Conservation (phyloP, 768 basidiomycete species). For the Boletus vermiculosoides region DNA sequence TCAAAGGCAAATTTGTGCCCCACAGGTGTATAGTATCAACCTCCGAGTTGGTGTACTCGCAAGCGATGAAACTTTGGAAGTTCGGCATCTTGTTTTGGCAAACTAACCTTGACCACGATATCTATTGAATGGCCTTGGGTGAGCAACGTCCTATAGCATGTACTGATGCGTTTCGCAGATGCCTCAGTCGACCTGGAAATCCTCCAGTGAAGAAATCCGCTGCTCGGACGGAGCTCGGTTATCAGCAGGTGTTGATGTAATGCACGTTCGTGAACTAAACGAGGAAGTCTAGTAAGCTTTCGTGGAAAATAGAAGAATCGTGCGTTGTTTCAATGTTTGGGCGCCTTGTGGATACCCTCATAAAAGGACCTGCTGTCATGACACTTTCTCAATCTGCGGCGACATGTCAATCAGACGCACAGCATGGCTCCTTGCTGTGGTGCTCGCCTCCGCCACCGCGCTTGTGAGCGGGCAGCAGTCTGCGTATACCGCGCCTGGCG, state of each 20-base stretch:
- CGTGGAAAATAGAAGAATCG: slow-evolving; percentile 5
- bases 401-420: slow-evolving; percentile 13
- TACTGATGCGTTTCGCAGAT: too few species aligned
- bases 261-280: slow-evolving; percentile 24
- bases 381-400: neutral
- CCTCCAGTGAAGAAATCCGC: neutral
- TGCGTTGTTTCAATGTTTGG: neutral
- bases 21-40: too few species aligned
- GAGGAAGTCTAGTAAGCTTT: neutral
- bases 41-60: neutral
- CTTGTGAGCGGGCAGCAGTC: slow-evolving; percentile 16
- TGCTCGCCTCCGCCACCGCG: slow-evolving; percentile 5
- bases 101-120: too few species aligned
- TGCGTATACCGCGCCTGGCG: slow-evolving; percentile 54
- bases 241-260: neutral
- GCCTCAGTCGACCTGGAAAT: neutral
- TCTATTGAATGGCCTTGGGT: too few species aligned
- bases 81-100: neutral
- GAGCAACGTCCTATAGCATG: too few species aligned
- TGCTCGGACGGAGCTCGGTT: neutral
- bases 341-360: neutral
- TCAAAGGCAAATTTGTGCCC: neutral
- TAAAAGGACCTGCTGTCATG: slow-evolving; percentile 1
- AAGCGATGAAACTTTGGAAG: neutral
- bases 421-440: slow-evolving; percentile 1